A percentile compares a stretch with the other conserved stretches of the same genome.
phyloP scores from a whole-genome alignment of 305 asterid species.

The Fraxinus nigra region DNA sequence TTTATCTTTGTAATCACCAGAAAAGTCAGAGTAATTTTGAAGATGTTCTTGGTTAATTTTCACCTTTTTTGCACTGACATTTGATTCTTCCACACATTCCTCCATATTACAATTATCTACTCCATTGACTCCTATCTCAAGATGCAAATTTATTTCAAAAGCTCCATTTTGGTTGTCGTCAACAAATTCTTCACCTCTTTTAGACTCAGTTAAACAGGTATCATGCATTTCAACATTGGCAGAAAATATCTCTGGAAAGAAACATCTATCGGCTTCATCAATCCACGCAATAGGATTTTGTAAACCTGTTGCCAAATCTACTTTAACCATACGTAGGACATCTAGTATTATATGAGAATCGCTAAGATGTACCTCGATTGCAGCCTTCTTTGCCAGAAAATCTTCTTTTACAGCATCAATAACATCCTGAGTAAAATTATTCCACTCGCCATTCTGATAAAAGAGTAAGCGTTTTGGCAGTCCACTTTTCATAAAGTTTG shows the following conservation, averaged over 20 bases:
- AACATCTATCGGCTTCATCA: constrained; percentile 38
- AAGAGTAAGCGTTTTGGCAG: constrained; percentile 32
- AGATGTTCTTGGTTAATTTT: constrained; percentile 15
- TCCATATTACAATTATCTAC: constrained; percentile 15
- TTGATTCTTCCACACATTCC: constrained; percentile 38
- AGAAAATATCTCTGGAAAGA: constrained; percentile 29
- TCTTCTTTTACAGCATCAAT: constrained; percentile 27
- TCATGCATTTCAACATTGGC: constrained; percentile 4
- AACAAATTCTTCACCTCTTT: constrained; percentile 8
- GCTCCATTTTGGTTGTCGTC: constrained; percentile 18
- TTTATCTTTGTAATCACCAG: background rate
- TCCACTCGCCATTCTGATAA: constrained; percentile 35
- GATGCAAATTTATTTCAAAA: constrained; percentile 31
- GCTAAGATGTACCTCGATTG: constrained; percentile 26
- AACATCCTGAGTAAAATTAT: constrained; percentile 31
- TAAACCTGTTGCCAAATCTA: constrained; percentile 32
- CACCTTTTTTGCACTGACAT: constrained; percentile 19
- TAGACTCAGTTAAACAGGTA: background rate
- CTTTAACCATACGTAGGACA: constrained; percentile 28
- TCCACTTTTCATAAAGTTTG: constrained; percentile 34
- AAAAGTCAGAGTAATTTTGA: background rate
- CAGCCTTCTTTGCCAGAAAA: constrained; percentile 30
- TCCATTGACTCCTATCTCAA: constrained; percentile 22
- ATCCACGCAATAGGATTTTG: constrained; percentile 42
- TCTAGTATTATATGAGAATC: constrained; percentile 28